phyloP scores from a whole-genome alignment of 2,329 filamentous ascomycete species.

The Pezicula carpinea region DNA sequence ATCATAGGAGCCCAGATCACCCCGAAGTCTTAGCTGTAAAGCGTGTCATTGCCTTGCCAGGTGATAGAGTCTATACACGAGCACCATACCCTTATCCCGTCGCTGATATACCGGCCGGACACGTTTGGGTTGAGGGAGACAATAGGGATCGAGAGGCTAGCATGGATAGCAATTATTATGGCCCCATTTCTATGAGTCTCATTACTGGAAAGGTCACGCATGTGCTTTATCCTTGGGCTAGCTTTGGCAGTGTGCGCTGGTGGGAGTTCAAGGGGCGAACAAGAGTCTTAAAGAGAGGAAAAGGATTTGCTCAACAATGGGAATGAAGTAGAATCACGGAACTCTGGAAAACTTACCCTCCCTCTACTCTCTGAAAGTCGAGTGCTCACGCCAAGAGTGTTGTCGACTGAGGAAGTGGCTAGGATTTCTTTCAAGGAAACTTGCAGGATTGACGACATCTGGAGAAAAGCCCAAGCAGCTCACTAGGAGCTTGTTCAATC shows the following conservation, averaged over 20 bases:
- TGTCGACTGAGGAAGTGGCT: no score
- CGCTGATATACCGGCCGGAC: slow-evolving; percentile 70
- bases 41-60: slow-evolving; percentile 74
- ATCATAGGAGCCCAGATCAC: slow-evolving; percentile 60
- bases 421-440: no score
- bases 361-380: no score
- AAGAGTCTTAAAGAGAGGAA: slow-evolving; percentile 33
- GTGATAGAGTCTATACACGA: slow-evolving; percentile 68
- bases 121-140: slow-evolving; percentile 95
- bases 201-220: slow-evolving; percentile 71
- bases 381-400: no score
- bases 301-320: slow-evolving; percentile 15
- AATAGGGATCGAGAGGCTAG: slow-evolving; percentile 54
- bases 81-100: slow-evolving; percentile 51
- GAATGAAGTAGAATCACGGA: neutral
- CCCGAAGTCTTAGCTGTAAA: slow-evolving; percentile 73
- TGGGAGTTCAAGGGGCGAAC: slow-evolving; percentile 42
- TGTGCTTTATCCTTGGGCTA: slow-evolving; percentile 64
- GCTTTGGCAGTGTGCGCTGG: slow-evolving; percentile 54
- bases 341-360: neutral
- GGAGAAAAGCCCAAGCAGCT: no score
- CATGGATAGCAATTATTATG: slow-evolving; percentile 85
- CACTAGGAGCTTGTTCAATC: no score
- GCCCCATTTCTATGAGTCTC: slow-evolving; percentile 71
- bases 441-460: no score